Base-by-base conservation (phyloP, 2,329 filamentous ascomycete species). In the Venturia aucupariae region DNA sequence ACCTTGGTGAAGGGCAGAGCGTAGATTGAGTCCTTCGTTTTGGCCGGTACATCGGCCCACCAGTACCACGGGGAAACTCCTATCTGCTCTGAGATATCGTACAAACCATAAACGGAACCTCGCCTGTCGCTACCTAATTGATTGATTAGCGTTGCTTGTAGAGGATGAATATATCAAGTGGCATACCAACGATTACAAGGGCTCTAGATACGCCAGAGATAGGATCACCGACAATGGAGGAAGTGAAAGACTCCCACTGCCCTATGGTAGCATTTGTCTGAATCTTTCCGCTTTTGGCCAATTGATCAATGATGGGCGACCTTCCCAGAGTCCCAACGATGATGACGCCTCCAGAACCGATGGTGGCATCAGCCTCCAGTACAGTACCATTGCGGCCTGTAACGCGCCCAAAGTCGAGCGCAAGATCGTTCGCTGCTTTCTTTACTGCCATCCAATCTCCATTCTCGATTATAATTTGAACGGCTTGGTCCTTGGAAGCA, bases 81-180 rank as follows among this genome's bases (percentile, higher is more conserved):
- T 65, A 90, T 89, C 71, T 90, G 86, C 73, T 90, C 86, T 27
- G 85, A 88, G 60, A 90, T 73, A 67, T 87, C 86, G 74, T 90
- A 90, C 24, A 89, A 76, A 13, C 88, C 88, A 69, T 82, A 90
- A 64, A 90, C 88, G 2, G 85, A 83, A 17, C 86, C 86, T 67
- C 87, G 79, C 64, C 83, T 83, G 71, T 90, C 86, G 70, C 83
- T 86, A 13, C 86, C 71, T 71, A 42, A 17, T 4, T 30, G 19
- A 32, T 32, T 15, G 2, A 27, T 68, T 15, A 66, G 60, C 19
- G 54, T 32, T 13, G 39, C 11, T 42, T 32, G 13, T 4, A 39
- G 27, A 4, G 7, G 5, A 3, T 13, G 19, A 30, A 38, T n/a
- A 3, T 24, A 30, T 7, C 51, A 54, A 32, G 54, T 7, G 27